A percentile compares a stretch with the other conserved stretches of the same genome.
These are phyloP conservation scores for Macroventuria anomochaeta DNA, from an alignment of 2,329 filamentous ascomycete genomes.

Conservation along the genomic window DNA sequence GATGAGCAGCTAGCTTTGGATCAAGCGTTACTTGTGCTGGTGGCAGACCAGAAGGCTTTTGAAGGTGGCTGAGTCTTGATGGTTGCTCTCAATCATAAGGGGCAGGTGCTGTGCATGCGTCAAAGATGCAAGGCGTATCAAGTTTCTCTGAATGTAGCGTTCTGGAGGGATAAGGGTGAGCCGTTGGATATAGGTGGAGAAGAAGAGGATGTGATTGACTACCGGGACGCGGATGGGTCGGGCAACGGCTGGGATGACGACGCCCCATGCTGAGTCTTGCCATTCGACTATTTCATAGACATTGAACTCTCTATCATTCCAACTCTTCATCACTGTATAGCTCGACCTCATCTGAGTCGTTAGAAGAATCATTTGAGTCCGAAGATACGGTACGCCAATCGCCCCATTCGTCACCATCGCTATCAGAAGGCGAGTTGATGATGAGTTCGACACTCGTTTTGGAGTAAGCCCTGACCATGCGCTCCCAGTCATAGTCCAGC, in stretches of 20 bases:
- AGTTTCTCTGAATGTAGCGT: background rate
- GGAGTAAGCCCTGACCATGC: constrained; percentile 14
- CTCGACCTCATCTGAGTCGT: constrained; percentile 27
- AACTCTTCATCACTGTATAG: constrained; percentile 14
- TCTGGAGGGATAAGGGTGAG: background rate
- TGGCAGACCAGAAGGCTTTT: background rate
- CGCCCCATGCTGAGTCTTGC: background rate
- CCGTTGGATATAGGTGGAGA: background rate
- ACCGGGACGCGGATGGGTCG: background rate
- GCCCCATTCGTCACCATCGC: constrained; percentile 7
- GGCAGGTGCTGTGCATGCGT: background rate
- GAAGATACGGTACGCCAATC: constrained; percentile 15
- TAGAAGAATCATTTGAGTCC: constrained; percentile 19
- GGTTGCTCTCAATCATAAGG: background rate
- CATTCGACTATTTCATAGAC: background rate
- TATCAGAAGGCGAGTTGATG: constrained; percentile 11
- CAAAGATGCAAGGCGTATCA: background rate
- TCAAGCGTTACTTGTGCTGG: background rate
- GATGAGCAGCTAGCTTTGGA: background rate
- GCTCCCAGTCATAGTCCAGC: constrained; percentile 21
- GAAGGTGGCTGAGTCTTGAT: background rate
- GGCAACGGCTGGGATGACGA: background rate
- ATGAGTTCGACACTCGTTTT: constrained; percentile 14
- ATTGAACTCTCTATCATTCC: no score
- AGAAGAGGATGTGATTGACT: background rate